phyloP scores from a whole-genome alignment of 2,329 filamentous ascomycete genomes.

The Lasiodiplodia hormozganensis region DNA sequence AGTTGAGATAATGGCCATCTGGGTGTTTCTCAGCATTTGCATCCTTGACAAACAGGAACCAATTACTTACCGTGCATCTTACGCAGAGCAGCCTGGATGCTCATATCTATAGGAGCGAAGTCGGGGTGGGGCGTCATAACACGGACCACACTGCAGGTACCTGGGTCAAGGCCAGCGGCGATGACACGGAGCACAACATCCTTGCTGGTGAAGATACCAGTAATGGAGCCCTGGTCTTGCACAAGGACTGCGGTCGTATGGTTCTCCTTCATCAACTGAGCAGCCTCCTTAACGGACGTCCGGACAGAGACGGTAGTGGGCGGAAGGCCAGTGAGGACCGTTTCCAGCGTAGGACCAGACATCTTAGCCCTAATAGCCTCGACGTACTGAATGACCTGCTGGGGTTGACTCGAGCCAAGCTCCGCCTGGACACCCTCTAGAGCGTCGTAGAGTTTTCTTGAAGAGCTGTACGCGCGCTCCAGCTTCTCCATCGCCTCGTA shows the following conservation, averaged over 20 bases:
- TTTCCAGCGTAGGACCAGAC: conserved; percentile 96
- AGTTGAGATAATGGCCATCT: conserved; percentile 98
- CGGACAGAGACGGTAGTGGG: conserved; percentile 94
- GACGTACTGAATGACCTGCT: conserved; percentile 99
- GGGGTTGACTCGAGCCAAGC: conserved; percentile 91
- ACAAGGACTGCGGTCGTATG: conserved; percentile 96
- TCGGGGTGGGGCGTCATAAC: conserved; percentile 99
- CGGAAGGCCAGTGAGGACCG: conserved; percentile 88
- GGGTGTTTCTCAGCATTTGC: conserved; percentile 9
- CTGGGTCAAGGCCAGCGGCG: conserved; percentile 90
- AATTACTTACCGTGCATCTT: conserved; percentile 91
- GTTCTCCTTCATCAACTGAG: conserved; percentile 97
- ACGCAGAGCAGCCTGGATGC: conserved; percentile 92
- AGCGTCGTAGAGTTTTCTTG: conserved; percentile 96
- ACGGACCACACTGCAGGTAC: conserved; percentile 94
- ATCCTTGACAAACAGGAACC: neutral
- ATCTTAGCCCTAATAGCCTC: conserved; percentile 95
- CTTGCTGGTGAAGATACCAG: conserved; percentile 99
- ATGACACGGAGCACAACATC: conserved; percentile 98
- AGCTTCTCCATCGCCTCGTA: conserved; percentile 99
- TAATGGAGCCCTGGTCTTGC: conserved; percentile 95
- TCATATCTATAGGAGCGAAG: conserved; percentile 99
- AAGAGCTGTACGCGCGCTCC: conserved; percentile 95
- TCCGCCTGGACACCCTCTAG: conserved; percentile 98
- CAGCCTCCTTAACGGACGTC: conserved; percentile 95